A percentile compares a stretch with the other conserved stretches of the same genome.
Evolutionary conservation across 2,329 filamentous ascomycete species (phyloP).

Genomic region (Colletotrichum lindemuthianum): DNA sequence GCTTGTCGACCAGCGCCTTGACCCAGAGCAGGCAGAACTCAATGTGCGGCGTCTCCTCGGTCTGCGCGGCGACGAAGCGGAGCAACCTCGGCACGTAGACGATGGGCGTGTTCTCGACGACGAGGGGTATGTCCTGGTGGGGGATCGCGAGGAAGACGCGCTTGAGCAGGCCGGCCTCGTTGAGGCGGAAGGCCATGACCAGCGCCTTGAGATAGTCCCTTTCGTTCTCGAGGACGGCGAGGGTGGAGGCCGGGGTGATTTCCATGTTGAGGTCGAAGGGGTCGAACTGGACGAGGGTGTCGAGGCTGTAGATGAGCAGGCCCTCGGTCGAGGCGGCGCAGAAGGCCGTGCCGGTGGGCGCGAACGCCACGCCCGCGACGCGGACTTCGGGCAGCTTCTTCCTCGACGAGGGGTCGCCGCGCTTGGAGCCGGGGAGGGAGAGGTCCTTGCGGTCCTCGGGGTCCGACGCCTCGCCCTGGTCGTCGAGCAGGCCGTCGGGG

Average conservation of each 20-base stretch:
- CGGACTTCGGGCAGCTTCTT: slow-evolving; percentile 83
- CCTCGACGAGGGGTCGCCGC: slow-evolving; percentile 84
- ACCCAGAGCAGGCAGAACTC: slow-evolving; percentile 97
- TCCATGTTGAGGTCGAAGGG: slow-evolving; percentile 96
- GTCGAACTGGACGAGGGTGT: slow-evolving; percentile 86
- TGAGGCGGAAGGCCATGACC: slow-evolving; percentile 96
- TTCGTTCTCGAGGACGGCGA: slow-evolving; percentile 73
- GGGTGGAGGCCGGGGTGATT: slow-evolving; percentile 87
- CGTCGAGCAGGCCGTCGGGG: slow-evolving; percentile 84
- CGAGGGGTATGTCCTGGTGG: slow-evolving; percentile 76
- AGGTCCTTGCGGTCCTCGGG: slow-evolving; percentile 84
- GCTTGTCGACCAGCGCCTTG: slow-evolving; percentile 80
- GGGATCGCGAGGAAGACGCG: slow-evolving; percentile 89
- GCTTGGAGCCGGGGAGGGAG: slow-evolving; percentile 84
- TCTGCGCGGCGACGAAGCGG: slow-evolving; percentile 86
- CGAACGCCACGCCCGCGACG: slow-evolving; percentile 86
- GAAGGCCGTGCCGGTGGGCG: slow-evolving; percentile 88
- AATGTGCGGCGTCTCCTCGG: slow-evolving; percentile 90
- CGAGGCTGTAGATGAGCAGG: slow-evolving; percentile 90
- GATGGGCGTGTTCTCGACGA: slow-evolving; percentile 81
- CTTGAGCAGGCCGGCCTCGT: slow-evolving; percentile 83
- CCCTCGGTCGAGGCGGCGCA: slow-evolving; percentile 96
- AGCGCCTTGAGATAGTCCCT: slow-evolving; percentile 90
- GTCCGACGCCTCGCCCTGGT: slow-evolving; percentile 88
- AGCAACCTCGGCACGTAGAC: slow-evolving; percentile 89